Conservation (phyloP, 768 basidiomycete genomes). For the Termitomyces sp. region DNA sequence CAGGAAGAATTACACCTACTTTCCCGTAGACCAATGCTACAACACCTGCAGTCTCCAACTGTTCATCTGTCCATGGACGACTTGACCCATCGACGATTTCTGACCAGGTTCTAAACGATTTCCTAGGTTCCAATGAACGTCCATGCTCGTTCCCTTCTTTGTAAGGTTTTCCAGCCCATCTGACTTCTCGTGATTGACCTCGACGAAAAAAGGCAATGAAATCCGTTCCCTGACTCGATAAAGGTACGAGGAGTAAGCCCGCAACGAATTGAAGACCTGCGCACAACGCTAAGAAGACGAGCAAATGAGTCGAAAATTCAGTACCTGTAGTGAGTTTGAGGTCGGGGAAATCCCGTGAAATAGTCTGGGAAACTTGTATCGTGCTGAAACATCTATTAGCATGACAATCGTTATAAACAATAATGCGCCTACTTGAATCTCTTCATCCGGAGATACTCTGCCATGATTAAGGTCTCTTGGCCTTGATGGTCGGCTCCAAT, state of each 20-base stretch:
- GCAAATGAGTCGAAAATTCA: background rate
- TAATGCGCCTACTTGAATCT: conserved; percentile 42
- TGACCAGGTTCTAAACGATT: conserved; percentile 75
- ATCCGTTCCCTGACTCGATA: conserved; percentile 67
- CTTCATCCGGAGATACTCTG: conserved; percentile 73
- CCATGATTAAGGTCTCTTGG: conserved; percentile 72
- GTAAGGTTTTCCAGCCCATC: conserved; percentile 77
- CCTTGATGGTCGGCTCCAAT: conserved; percentile 66
- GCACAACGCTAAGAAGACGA: background rate
- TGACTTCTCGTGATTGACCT: conserved; percentile 63
- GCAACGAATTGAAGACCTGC: conserved; percentile 58
- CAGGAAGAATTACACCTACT: conserved; percentile 22
- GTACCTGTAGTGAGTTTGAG: conserved; percentile 48
- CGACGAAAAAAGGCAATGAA: conserved; percentile 80
- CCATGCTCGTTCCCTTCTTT: conserved; percentile 26
- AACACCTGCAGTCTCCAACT: conserved; percentile 76
- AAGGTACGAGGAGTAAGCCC: conserved; percentile 69
- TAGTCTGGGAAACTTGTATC: conserved; percentile 66
- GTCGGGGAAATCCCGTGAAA: conserved; percentile 68
- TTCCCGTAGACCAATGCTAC: conserved; percentile 76
- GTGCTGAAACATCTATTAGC: conserved; percentile 29
- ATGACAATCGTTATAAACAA: background rate
- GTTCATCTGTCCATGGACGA: conserved; percentile 75
- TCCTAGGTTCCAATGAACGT: conserved; percentile 62
- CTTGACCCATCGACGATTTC: conserved; percentile 66